Base-by-base conservation (phyloP, 352 stramenopile species). In the Globisporangium radiosum region DNA sequence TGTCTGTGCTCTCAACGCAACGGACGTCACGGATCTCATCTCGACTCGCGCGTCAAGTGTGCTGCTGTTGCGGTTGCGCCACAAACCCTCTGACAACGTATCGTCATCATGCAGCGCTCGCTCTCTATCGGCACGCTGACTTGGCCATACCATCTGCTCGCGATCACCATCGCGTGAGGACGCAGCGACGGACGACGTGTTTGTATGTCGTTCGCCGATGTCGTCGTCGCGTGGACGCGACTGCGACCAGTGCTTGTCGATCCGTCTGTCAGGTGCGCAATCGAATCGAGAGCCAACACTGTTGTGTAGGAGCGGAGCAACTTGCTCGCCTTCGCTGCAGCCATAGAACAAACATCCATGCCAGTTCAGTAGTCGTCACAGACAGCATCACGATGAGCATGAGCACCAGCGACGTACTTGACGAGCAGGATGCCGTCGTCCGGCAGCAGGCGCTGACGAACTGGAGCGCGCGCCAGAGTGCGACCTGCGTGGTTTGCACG, bases 321-420 rank as follows among this genome's bases (percentile, higher is more conserved):
- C 36, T 40, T 79, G 64, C 66, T 79, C 52, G 11, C 66, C 66
- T 13, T 79, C 63, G 59, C 71, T 78, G 44, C 2, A 54, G 10
- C 40, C 40, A 44, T 13, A 44, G 11, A 14, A 44, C 11, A 44
- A 8, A 44, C 40, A 44, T 13, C 7, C 40, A 44, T n/a, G 45
- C 1, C 45, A 50, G 15, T n/a, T n/a, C 45, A 33, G 10, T 13
- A 36, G 14, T 33, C 17, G 4, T 5, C 7, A 7, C 14, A 6
- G 17, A 4, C 17, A 50, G 7, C 45, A 50, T 11, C 45, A 49
- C 25, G 25, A 58, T 19, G 19, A 54, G 9, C 49, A 15, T 19
- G 1, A 38, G 4, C 19, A n/a, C n/a, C 7, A 50, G 15, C 7
- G 8, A 56, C 8, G 17, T 45, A 63, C 58, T 58, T 58, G 50